phyloP scores from a whole-genome alignment of 225 moss, liverwort and hornwort species.

The Polytrichum commune region DNA sequence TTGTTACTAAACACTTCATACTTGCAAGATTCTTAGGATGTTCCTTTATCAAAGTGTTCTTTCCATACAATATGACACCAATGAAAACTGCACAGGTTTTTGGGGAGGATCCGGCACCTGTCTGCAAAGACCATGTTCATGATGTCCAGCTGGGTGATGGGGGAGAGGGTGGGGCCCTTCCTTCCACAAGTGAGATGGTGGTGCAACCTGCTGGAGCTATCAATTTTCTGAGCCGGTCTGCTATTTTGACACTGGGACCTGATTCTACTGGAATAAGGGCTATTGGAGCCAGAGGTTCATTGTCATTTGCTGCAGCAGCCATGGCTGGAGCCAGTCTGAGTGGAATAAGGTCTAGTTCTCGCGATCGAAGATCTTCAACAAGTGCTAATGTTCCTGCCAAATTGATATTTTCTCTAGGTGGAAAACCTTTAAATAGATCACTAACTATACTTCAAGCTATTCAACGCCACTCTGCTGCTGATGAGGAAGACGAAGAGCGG shows the following conservation, averaged over 20 bases:
- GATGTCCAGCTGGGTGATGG: constrained; percentile 93
- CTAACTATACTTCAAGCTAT: constrained; percentile 95
- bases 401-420: constrained; percentile 73
- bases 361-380: constrained; percentile 44
- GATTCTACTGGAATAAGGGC: constrained; percentile 61
- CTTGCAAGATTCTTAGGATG: too few relatives aligned
- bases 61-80: too few relatives aligned
- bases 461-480: constrained; percentile 71
- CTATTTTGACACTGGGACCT: constrained; percentile 42
- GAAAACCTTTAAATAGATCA: constrained; percentile 65
- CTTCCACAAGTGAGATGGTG: constrained; percentile 79
- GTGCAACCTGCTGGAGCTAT: constrained; percentile 58
- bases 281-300: constrained; percentile 59
- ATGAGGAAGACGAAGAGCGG: constrained; percentile 92
- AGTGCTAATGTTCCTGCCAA: constrained; percentile 65
- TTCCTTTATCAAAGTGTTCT: too few relatives aligned
- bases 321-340: constrained; percentile 76
- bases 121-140: constrained; percentile 88
- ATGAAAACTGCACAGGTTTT: constrained; percentile 56
- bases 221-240: constrained; percentile 61
- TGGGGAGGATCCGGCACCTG: constrained; percentile 77
- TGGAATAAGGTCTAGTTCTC: constrained; percentile 44
- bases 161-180: constrained; percentile 56
- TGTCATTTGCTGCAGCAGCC: constrained; percentile 92
- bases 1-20: too few relatives aligned